A percentile compares a stretch with the other conserved stretches of the same genome.
These are phyloP conservation scores for Postia placenta DNA, from an alignment of 768 basidiomycete species.

Conservation along the genomic window DNA sequence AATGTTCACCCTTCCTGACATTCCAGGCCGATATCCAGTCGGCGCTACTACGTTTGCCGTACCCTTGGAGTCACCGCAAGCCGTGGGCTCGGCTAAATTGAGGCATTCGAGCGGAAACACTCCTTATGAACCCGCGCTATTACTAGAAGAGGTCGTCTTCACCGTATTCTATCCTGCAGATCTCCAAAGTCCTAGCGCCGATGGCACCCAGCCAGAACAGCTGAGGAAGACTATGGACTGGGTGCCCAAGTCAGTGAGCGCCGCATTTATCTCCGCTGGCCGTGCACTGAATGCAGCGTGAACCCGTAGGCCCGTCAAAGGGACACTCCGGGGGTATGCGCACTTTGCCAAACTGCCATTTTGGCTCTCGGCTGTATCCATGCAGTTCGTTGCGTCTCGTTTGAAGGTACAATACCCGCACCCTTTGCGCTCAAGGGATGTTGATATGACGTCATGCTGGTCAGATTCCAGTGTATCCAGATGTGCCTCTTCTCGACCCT, in stretches of 20 bases:
- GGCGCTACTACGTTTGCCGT: slow-evolving; percentile 53
- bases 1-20: slow-evolving; percentile 41
- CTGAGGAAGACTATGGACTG: slow-evolving; percentile 43
- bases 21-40: slow-evolving; percentile 45
- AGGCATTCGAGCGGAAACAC: slow-evolving; percentile 24
- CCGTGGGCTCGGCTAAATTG: slow-evolving; percentile 35
- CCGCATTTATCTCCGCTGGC: too few relatives aligned
- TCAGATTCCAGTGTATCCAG: slow-evolving; percentile 14
- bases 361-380: slow-evolving; percentile 2
- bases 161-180: slow-evolving; percentile 62
- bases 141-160: slow-evolving; percentile 57
- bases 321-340: slow-evolving; percentile 12
- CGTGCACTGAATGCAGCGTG: background rate
- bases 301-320: slow-evolving; percentile 10
- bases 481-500: slow-evolving; percentile 14
- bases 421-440: background rate
- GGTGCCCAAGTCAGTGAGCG: slow-evolving; percentile 41
- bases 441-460: background rate
- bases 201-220: slow-evolving; percentile 15
- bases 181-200: background rate
- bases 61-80: slow-evolving; percentile 32
- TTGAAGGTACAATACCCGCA: slow-evolving; percentile 12
- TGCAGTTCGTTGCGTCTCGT: slow-evolving; percentile 1
- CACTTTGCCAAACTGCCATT: slow-evolving; percentile 8
- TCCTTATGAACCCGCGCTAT: slow-evolving; percentile 35